These are phyloP conservation scores for Encephalitozoon hellem DNA, from an alignment of 371 early-diverging fungal species.

Conservation along the genomic window DNA sequence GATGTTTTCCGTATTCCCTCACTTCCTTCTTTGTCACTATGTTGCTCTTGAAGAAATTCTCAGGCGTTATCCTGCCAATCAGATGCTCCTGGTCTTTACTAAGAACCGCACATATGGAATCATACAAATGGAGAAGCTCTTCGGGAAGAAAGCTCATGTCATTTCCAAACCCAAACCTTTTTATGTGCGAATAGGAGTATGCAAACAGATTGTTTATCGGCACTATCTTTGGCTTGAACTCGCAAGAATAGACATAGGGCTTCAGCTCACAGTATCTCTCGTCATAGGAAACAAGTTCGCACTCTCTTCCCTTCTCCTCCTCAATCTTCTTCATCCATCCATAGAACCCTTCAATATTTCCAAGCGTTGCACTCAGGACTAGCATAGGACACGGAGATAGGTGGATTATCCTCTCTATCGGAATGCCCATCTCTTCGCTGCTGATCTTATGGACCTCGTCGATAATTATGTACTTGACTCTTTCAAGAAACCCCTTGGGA, in stretches of 20 bases:
- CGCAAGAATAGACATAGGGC: constrained; percentile 49
- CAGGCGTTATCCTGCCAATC: constrained; percentile 51
- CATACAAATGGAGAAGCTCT: constrained; percentile 59
- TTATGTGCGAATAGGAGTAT: constrained; percentile 56
- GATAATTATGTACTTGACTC: constrained; percentile 63
- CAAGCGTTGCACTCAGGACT: constrained; percentile 64
- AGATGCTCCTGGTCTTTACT: constrained; percentile 47
- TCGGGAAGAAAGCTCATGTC: constrained; percentile 61
- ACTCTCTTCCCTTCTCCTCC: constrained; percentile 49
- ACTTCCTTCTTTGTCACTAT: constrained; percentile 57
- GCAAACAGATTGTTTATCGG: constrained; percentile 59
- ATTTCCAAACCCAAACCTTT: constrained; percentile 58
- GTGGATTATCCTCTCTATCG: constrained; percentile 63
- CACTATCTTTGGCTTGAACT: constrained; percentile 8
- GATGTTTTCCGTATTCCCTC: constrained; percentile 53
- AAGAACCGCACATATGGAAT: constrained; percentile 54
- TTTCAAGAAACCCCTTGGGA: constrained; percentile 31
- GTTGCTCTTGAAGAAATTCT: constrained; percentile 60
- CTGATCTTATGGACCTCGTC: constrained; percentile 65
- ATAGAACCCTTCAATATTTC: constrained; percentile 63
- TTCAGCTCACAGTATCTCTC: constrained; percentile 61
- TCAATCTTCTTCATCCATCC: constrained; percentile 57
- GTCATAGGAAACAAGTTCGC: constrained; percentile 52
- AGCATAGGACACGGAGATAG: constrained; percentile 62
- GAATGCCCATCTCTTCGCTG: constrained; percentile 59